Evolutionary conservation across 306 rosid species (phyloP), one percentile per base, ranked within the genome.

Genomic region (Clitoria ternatea): DNA sequence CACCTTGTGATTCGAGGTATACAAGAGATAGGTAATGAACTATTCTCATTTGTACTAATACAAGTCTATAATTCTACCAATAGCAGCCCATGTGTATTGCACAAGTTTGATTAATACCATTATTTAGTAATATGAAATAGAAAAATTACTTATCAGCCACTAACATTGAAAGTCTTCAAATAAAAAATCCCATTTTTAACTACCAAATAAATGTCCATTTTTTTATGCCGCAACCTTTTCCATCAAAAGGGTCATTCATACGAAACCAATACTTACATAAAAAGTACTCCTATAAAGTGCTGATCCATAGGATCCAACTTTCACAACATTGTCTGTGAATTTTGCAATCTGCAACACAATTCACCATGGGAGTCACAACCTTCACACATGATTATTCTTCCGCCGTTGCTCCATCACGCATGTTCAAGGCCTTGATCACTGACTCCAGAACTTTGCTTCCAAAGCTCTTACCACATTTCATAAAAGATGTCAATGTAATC

Each of bases 381-480:
- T 80, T 79, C 13, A 61, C 77, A 45, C 70, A 85, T 49, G 91
- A 90, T 73, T 70, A 81, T 52, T 48, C 70, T 1, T 80, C 84
- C 56, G 86, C 86, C 24, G 49, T 87, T 77, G 65, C 90, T 30
- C 78, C 96, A 6, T 7, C 86, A 2, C 85, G 89, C 35, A 62
- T 85, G 85, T 90, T 83, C 84, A 82, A 81, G 80, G 96, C 90
- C 61, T 67, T 87, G 79, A 83, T 90, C 72, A 53, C 80, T 11
- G 92, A 85, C 62, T 81, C 92, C 4, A 69, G 78, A 29, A 73
- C 35, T 61, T 65, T 89, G 85, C 83, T 89, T 37, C 90, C 92
- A 54, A 87, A 80, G 74, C 90, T 89, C 63, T 67, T 89, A 61
- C 96, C 96, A 18, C 86, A 83, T 24, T 75, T 85, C 77, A 64